phyloP scores from a whole-genome alignment of 2,329 filamentous ascomycete genomes.

The Monosporascus sp. region DNA sequence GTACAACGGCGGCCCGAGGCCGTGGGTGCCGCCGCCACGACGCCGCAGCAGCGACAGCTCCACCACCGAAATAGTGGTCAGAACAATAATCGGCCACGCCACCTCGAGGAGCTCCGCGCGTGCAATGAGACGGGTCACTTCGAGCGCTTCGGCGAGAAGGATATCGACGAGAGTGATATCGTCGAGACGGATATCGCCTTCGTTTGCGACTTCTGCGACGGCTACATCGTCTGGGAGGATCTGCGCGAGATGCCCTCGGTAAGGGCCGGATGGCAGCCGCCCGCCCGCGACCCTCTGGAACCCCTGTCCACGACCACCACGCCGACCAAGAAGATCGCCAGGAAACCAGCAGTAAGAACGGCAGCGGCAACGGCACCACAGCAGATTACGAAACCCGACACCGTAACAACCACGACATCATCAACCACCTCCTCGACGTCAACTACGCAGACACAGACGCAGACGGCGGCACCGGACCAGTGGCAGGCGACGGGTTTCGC shows the following conservation, averaged over 20 bases:
- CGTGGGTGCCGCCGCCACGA: conserved; percentile 10
- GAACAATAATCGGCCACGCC: conserved; percentile 10
- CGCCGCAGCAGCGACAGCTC: conserved; percentile 3
- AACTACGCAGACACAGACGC: not conserved
- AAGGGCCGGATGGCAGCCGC: conserved; percentile 27
- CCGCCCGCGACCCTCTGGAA: conserved; percentile 2
- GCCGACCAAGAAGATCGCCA: not conserved
- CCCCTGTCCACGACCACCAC: conserved; percentile 2
- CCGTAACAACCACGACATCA: not conserved
- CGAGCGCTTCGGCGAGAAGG: conserved; percentile 48
- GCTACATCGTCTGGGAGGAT: conserved; percentile 55
- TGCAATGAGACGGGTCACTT: conserved; percentile 52
- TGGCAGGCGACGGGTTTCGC: conserved; percentile 49
- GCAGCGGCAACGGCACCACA: not conserved
- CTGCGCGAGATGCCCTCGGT: conserved; percentile 46
- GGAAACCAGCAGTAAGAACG: not conserved
- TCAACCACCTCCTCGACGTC: not conserved
- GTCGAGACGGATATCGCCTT: conserved; percentile 51
- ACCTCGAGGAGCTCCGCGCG: conserved; percentile 42
- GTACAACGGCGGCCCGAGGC: conserved; percentile 34
- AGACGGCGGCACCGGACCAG: conserved; percentile 27
- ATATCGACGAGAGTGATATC: no score
- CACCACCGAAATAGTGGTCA: conserved; percentile 4
- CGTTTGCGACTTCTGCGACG: conserved; percentile 58
- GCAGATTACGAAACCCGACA: not conserved